Evolutionary conservation across 164 flowering plant genomes (phyloP).

Genomic region (Sedum album): DNA sequence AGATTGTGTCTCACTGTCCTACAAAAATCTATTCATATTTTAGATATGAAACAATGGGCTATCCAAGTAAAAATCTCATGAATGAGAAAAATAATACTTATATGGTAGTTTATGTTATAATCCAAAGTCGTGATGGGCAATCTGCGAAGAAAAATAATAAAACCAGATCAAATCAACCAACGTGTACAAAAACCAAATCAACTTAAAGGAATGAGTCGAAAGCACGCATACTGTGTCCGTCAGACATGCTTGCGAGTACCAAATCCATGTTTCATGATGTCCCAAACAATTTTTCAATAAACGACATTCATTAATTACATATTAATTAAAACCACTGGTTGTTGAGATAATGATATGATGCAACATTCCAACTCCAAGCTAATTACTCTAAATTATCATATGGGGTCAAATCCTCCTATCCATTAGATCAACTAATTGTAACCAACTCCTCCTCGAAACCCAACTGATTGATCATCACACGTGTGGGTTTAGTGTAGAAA

Average conservation of each 20-base stretch:
- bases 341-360: not conserved
- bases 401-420: conserved; percentile 1
- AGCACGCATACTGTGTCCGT: not conserved
- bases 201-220: not conserved
- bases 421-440: not conserved
- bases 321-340: not conserved
- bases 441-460: not conserved
- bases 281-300: not conserved
- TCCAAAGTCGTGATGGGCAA: not conserved
- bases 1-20: too few relatives aligned
- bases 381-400: not conserved
- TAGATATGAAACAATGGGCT: too few relatives aligned
- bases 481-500: not conserved
- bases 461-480: conserved; percentile 3
- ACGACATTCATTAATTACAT: not conserved
- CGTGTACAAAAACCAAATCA: not conserved
- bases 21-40: too few relatives aligned
- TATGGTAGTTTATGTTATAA: not conserved
- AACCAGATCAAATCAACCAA: not conserved
- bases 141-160: not conserved
- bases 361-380: not conserved
- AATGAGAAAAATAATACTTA: too few relatives aligned
- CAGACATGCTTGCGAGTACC: not conserved
- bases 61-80: too few relatives aligned
- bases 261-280: conserved; percentile 1